Conservation (phyloP, 345 rosid genomes). For the Boechera stricta region DNA sequence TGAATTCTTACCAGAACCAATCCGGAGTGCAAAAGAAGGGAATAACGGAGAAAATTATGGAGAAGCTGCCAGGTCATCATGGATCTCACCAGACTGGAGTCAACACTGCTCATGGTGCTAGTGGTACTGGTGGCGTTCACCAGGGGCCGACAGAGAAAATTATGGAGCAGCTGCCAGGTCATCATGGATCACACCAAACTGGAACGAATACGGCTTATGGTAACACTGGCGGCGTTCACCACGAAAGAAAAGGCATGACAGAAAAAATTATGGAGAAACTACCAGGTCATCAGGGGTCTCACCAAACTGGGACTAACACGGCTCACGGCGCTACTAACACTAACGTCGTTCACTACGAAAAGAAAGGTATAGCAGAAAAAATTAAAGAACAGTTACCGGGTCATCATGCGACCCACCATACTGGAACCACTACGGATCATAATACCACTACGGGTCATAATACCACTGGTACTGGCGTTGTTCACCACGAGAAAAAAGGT, state of each 20-base stretch:
- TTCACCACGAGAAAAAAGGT: constrained; percentile 32
- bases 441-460: no score
- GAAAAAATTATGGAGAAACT: constrained; percentile 69
- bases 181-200: constrained; percentile 45
- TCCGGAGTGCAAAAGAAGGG: constrained; percentile 56
- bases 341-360: not conserved
- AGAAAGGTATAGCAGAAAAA: not conserved
- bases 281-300: constrained; percentile 45
- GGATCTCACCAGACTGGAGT: constrained; percentile 38
- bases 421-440: constrained; percentile 43
- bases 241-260: constrained; percentile 59
- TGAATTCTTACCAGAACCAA: constrained; percentile 42
- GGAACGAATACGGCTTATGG: constrained; percentile 38
- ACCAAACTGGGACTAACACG: not conserved
- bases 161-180: constrained; percentile 61
- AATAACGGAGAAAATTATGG: constrained; percentile 47
- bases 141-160: constrained; percentile 47
- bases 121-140: constrained; percentile 10
- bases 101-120: constrained; percentile 35
- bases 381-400: not conserved
- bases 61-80: constrained; percentile 58
- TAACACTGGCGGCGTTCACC: constrained; percentile 33
- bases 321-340: not conserved
- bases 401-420: not conserved
- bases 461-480: not conserved